Evolutionary conservation across 805 yeast species (phyloP).

Genomic region (Wickerhamiella azyma): DNA sequence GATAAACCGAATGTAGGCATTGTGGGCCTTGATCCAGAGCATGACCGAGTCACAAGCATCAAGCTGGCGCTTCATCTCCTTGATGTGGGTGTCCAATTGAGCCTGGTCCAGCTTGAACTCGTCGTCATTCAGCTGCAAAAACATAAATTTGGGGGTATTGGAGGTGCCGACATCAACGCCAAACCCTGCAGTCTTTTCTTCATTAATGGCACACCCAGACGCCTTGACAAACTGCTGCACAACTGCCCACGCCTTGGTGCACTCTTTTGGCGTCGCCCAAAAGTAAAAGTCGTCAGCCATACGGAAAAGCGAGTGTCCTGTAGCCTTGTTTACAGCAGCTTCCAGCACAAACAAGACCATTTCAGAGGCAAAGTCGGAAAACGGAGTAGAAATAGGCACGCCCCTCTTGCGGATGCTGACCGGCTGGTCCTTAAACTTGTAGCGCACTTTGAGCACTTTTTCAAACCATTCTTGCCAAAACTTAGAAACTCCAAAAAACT

Average conservation of each 20-base stretch:
- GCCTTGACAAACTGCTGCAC: neutral
- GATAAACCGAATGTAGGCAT: neutral
- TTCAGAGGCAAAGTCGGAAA: neutral
- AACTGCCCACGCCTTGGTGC: neutral
- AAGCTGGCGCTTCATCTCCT: slow-evolving; percentile 3
- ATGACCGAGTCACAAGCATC: neutral
- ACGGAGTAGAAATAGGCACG: neutral
- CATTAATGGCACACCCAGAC: neutral
- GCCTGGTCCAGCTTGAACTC: neutral
- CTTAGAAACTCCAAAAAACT: slow-evolving; percentile 1
- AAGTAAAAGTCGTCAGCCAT: slow-evolving; percentile 3
- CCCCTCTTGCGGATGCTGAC: neutral
- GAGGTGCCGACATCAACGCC: neutral
- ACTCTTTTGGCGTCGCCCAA: neutral
- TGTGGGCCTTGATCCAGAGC: neutral
- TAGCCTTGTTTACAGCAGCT: neutral
- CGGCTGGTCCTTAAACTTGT: neutral
- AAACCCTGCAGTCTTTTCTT: slow-evolving; percentile 1
- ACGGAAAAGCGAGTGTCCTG: neutral
- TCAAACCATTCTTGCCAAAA: neutral
- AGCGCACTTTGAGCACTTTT: neutral
- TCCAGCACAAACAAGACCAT: slow-evolving; percentile 2
- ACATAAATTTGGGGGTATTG: neutral
- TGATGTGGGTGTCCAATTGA: neutral
- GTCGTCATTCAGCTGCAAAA: neutral